Percentiles rank a stretch among this genome's conserved stretches.
phyloP scores from a whole-genome alignment of 805 yeast species.

The Zygosaccharomyces lentus region DNA sequence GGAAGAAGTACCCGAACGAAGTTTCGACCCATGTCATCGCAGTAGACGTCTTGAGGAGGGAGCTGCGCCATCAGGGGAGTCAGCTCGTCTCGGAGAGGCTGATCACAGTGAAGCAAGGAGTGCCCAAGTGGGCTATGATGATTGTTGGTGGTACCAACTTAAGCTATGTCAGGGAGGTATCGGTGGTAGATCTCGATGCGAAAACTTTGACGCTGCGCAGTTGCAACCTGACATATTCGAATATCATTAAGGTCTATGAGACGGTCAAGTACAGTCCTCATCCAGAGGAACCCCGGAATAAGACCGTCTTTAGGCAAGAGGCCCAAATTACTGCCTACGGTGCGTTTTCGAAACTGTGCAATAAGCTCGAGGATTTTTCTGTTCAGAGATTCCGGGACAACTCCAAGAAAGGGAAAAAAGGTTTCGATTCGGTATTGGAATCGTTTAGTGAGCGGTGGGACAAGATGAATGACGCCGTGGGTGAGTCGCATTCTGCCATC shows the following conservation, averaged over 20 bases:
- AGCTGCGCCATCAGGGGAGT: slow-evolving; percentile 49
- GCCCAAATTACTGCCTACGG: slow-evolving; percentile 90
- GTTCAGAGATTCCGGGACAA: slow-evolving; percentile 84
- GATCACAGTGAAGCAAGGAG: slow-evolving; percentile 80
- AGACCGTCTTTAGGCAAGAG: slow-evolving; percentile 69
- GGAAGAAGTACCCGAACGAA: slow-evolving; percentile 97
- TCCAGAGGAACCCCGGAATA: slow-evolving; percentile 41
- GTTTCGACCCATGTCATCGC: slow-evolving; percentile 87
- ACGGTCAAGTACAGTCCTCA: slow-evolving; percentile 81
- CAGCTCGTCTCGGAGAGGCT: slow-evolving; percentile 76
- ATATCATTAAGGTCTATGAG: slow-evolving; percentile 75
- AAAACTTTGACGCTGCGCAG: slow-evolving; percentile 74
- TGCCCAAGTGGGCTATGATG: slow-evolving; percentile 75
- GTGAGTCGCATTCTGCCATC: slow-evolving; percentile 17
- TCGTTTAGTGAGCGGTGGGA: slow-evolving; percentile 37
- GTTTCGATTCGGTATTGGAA: slow-evolving; percentile 76
- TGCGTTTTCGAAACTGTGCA: slow-evolving; percentile 62
- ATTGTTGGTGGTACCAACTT: slow-evolving; percentile 68
- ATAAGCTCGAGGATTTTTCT: slow-evolving; percentile 87
- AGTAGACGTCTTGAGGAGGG: slow-evolving; percentile 81
- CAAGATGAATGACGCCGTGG: slow-evolving; percentile 27
- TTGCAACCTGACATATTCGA: slow-evolving; percentile 78
- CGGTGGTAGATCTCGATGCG: slow-evolving; percentile 67
- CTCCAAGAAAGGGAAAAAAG: slow-evolving; percentile 74
- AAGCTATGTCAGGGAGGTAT: slow-evolving; percentile 83